These are phyloP conservation scores for Alternaria sp. DNA, from an alignment of 2,329 filamentous ascomycete species.

Conservation along the genomic window DNA sequence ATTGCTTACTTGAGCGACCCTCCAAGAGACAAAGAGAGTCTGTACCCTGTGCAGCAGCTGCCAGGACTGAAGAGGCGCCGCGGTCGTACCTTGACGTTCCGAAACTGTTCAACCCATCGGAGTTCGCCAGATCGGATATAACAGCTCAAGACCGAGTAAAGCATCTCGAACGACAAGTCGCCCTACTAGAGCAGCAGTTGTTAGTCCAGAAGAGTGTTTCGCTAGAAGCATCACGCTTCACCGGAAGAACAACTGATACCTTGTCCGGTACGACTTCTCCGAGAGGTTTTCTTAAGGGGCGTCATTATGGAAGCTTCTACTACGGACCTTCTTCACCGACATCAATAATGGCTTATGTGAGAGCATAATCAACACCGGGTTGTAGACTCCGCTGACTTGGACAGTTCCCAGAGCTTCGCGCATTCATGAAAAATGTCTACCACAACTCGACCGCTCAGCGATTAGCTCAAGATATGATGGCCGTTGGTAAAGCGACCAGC, in stretches of 20 bases:
- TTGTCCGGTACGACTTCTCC: background rate
- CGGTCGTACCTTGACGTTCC: background rate
- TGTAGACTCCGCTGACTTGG: conserved; percentile 5
- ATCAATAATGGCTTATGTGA: conserved; percentile 28
- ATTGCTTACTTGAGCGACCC: background rate
- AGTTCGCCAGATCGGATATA: background rate
- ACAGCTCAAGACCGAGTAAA: conserved; percentile 12
- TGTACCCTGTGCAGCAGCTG: background rate
- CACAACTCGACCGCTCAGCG: conserved; percentile 32
- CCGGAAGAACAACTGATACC: background rate
- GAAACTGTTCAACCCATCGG: background rate
- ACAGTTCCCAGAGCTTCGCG: conserved; percentile 44
- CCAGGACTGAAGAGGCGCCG: background rate
- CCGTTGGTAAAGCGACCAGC: conserved; percentile 24
- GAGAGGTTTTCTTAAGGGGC: conserved; percentile 42
- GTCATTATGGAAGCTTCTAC: conserved; percentile 40
- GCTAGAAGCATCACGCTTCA: background rate
- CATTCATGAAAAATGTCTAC: conserved; percentile 37
- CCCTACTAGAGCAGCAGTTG: background rate
- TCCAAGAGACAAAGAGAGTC: background rate
- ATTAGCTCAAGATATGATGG: conserved; percentile 34
- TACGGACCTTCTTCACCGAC: conserved; percentile 52
- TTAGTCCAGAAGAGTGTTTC: background rate
- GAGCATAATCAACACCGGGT: background rate
- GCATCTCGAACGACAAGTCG: conserved; percentile 6